phyloP scores from a whole-genome alignment of 441 rosid genomes.

The Erodium trifolium region DNA sequence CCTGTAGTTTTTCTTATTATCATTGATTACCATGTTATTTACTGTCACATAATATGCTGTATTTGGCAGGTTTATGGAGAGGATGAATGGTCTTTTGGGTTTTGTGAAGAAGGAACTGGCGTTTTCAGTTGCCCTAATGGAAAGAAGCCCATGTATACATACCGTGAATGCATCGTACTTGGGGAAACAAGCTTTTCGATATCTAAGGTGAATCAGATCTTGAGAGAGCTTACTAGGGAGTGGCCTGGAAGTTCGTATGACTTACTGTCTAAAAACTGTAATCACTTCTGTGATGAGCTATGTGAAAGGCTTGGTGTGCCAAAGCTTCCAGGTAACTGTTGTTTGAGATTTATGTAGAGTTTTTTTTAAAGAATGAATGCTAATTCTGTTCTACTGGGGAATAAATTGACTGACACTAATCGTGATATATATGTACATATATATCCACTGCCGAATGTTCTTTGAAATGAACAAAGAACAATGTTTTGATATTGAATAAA shows the following conservation, averaged over 20 bases:
- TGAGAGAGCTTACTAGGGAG: constrained; percentile 79
- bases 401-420: not conserved
- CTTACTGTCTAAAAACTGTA: constrained; percentile 80
- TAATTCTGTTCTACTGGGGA: not conserved
- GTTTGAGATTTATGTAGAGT: not conserved
- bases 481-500: too few species aligned
- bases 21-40: not conserved
- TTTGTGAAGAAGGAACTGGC: constrained; percentile 88
- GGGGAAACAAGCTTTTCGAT: constrained; percentile 57
- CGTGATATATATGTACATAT: too few species aligned
- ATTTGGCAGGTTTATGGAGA: constrained; percentile 65
- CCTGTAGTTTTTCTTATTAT: not conserved
- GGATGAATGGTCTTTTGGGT: constrained; percentile 98
- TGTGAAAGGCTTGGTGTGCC: constrained; percentile 83
- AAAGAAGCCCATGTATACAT: constrained; percentile 89
- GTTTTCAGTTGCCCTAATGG: constrained; percentile 80
- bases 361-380: too few species aligned
- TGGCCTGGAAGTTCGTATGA: constrained; percentile 87
- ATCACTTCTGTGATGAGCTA: constrained; percentile 89
- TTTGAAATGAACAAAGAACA: too few species aligned
- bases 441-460: too few species aligned
- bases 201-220: constrained; percentile 67
- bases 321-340: constrained; percentile 71
- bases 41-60: constrained; percentile 1
- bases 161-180: constrained; percentile 67